These are phyloP conservation scores for Vanderwaltozyma polyspora DNA, from an alignment of 805 yeast genomes.

Conservation along the genomic window DNA sequence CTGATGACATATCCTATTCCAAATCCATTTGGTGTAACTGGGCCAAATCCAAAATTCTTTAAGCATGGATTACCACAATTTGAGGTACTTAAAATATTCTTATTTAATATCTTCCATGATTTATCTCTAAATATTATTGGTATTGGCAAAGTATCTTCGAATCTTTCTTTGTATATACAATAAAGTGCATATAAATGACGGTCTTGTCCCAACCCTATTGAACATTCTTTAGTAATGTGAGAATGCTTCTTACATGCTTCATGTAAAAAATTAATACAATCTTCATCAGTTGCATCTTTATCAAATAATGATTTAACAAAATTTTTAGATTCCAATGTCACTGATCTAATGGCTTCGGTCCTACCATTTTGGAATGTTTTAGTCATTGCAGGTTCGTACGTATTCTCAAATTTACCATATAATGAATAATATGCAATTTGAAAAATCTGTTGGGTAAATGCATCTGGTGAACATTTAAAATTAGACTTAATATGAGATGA, in stretches of 20 bases:
- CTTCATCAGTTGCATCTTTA: constrained; percentile 44
- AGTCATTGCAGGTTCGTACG: constrained; percentile 96
- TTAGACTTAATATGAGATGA: constrained; percentile 59
- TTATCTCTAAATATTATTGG: constrained; percentile 74
- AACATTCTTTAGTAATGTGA: constrained; percentile 52
- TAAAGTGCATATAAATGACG: constrained; percentile 81
- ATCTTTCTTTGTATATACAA: constrained; percentile 62
- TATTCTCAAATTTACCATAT: constrained; percentile 86
- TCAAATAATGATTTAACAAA: constrained; percentile 83
- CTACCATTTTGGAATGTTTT: constrained; percentile 79
- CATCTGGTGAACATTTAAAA: constrained; percentile 87
- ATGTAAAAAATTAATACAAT: constrained; percentile 43
- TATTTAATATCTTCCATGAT: constrained; percentile 81
- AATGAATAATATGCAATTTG: constrained; percentile 87
- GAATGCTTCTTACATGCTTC: constrained; percentile 66
- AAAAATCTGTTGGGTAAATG: constrained; percentile 86
- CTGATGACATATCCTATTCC: constrained; percentile 90
- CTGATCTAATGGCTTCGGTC: constrained; percentile 85
- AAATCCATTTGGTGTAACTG: constrained; percentile 80
- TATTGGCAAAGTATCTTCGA: constrained; percentile 28
- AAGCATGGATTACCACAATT: constrained; percentile 91
- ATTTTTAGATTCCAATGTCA: constrained; percentile 63
- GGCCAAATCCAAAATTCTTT: constrained; percentile 83
- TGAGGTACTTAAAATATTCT: constrained; percentile 68
- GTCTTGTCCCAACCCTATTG: constrained; percentile 82